A percentile compares a stretch with the other conserved stretches of the same genome.
Evolutionary conservation across 768 basidiomycete species (phyloP).

Genomic region (Wakefieldia striispora): DNA sequence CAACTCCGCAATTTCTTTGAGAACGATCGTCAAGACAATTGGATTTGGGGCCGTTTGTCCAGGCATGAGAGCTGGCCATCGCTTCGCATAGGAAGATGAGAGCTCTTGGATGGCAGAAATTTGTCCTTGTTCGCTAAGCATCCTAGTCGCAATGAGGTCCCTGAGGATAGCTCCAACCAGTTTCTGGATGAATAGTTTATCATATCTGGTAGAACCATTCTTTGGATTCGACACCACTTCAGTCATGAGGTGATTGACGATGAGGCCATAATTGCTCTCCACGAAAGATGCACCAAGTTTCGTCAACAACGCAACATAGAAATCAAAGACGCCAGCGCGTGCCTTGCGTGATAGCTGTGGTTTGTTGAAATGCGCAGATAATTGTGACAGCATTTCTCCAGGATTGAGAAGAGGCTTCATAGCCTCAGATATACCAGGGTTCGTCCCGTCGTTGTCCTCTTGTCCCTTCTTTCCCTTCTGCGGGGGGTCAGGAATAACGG

Average conservation of each 20-base stretch:
- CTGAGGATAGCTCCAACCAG: constrained; percentile 76
- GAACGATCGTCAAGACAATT: constrained; percentile 64
- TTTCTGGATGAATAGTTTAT: constrained; percentile 67
- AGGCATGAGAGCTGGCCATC: constrained; percentile 93
- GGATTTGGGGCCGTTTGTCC: constrained; percentile 71
- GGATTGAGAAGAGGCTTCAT: constrained; percentile 70
- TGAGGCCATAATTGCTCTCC: constrained; percentile 77
- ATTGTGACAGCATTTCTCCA: constrained; percentile 76
- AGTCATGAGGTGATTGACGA: constrained; percentile 73
- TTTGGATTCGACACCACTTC: constrained; percentile 70
- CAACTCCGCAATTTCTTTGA: constrained; percentile 83
- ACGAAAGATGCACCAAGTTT: constrained; percentile 75
- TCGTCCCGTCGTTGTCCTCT: constrained; percentile 56
- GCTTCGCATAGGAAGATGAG: constrained; percentile 75
- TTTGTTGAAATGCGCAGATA: constrained; percentile 83
- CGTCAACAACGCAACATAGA: constrained; percentile 76
- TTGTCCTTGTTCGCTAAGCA: constrained; percentile 93
- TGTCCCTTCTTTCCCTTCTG: constrained; percentile 66
- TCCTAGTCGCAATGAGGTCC: constrained; percentile 83
- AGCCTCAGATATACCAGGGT: constrained; percentile 46
- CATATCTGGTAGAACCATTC: constrained; percentile 61
- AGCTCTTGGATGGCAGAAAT: constrained; percentile 88
- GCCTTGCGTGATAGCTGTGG: constrained; percentile 62
- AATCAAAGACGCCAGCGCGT: constrained; percentile 84
- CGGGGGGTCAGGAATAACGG: constrained; percentile 42